phyloP scores from a whole-genome alignment of 306 rosid species.

The Acacia acuminata region DNA sequence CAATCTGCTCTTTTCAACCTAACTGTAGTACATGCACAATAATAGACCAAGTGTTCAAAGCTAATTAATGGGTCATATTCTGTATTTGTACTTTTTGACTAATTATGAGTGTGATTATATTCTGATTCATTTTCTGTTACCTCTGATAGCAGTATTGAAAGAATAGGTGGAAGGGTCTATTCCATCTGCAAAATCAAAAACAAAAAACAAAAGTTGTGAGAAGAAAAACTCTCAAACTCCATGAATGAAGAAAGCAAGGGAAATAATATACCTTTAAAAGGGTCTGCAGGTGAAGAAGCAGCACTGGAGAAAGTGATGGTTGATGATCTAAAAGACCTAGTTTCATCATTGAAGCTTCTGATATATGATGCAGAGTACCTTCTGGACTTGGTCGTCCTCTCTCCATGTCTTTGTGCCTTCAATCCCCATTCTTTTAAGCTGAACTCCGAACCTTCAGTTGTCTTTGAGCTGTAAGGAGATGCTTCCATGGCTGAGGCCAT shows the following conservation, averaged over 20 bases:
- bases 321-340: slow-evolving; percentile 88
- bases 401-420: slow-evolving; percentile 56
- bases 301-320: slow-evolving; percentile 80
- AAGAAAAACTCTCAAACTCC: not conserved
- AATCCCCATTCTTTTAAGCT: slow-evolving; percentile 66
- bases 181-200: slow-evolving; percentile 61
- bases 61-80: not conserved
- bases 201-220: not conserved
- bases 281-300: slow-evolving; percentile 90
- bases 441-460: slow-evolving; percentile 72
- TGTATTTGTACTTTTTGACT: not conserved
- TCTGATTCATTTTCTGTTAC: slow-evolving; percentile 38
- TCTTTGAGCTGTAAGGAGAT: slow-evolving; percentile 41
- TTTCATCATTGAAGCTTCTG: slow-evolving; percentile 85
- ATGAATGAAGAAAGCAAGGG: not conserved
- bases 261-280: slow-evolving; percentile 55
- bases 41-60: not conserved
- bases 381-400: slow-evolving; percentile 60
- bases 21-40: not conserved
- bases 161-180: slow-evolving; percentile 94
- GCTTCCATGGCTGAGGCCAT: slow-evolving; percentile 53
- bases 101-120: not conserved
- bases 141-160: slow-evolving; percentile 84
- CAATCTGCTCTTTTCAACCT: not conserved
- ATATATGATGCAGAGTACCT: slow-evolving; percentile 83